These are phyloP conservation scores for Vigna mungo DNA, from an alignment of 306 rosid genomes.

Conservation along the genomic window DNA sequence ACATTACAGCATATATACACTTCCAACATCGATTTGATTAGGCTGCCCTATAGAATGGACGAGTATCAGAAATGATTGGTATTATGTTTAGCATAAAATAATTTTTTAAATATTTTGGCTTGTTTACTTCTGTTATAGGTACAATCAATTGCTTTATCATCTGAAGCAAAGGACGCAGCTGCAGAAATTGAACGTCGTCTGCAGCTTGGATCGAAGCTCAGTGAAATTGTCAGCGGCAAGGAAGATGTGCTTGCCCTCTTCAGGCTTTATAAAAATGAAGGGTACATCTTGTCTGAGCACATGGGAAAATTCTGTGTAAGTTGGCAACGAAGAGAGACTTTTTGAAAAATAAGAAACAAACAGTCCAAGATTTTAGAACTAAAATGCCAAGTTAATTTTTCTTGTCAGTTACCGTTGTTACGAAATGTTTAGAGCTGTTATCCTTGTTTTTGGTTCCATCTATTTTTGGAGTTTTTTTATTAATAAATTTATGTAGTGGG, in stretches of 20 bases:
- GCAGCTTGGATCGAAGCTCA: slow-evolving; percentile 89
- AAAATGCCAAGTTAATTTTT: too few relatives aligned
- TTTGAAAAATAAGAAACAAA: too few relatives aligned
- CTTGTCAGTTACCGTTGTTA: too few relatives aligned
- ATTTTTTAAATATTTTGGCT: slow-evolving; percentile 31
- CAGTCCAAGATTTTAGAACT: too few relatives aligned
- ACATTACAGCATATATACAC: slow-evolving; percentile 2
- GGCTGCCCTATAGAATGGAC: neutral
- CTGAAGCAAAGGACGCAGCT: slow-evolving; percentile 87
- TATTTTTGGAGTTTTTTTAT: neutral
- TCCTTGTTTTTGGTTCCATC: slow-evolving; percentile 5
- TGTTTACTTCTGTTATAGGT: slow-evolving; percentile 49
- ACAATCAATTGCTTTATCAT: slow-evolving; percentile 59
- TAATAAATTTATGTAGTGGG: neutral
- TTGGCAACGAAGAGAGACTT: neutral
- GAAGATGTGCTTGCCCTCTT: slow-evolving; percentile 80
- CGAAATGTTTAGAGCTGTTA: neutral
- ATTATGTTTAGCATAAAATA: slow-evolving; percentile 32
- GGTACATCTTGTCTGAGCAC: slow-evolving; percentile 81
- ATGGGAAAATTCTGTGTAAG: slow-evolving; percentile 84
- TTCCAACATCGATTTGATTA: slow-evolving; percentile 28
- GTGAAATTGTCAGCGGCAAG: slow-evolving; percentile 67
- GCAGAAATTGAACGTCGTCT: slow-evolving; percentile 74
- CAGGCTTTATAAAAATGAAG: slow-evolving; percentile 70
- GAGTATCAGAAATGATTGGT: slow-evolving; percentile 7